These are phyloP conservation scores for Tolypocladium cylindrosporum DNA, from an alignment of 2,329 filamentous ascomycete species.

Conservation along the genomic window DNA sequence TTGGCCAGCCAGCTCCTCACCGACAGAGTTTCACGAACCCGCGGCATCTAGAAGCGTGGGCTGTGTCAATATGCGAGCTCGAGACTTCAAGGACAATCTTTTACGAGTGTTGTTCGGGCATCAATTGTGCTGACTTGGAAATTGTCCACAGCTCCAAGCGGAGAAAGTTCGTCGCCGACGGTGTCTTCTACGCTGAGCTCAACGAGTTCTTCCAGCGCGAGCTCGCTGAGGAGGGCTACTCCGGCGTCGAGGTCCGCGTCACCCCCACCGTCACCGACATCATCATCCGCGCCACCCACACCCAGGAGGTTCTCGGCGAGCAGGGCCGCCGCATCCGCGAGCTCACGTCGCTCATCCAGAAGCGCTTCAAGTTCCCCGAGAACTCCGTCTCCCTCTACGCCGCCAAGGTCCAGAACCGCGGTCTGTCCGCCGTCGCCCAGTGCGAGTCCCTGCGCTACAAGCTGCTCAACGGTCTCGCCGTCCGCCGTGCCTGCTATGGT, in stretches of 20 bases:
- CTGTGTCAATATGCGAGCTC: not conserved
- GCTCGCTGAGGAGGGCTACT: constrained; percentile 99
- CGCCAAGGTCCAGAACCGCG: constrained; percentile 99
- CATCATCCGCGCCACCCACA: constrained; percentile 99
- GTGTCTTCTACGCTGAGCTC: constrained; percentile 99
- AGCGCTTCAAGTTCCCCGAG: constrained; percentile 99
- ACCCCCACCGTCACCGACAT: constrained; percentile 99
- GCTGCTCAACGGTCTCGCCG: constrained; percentile 98
- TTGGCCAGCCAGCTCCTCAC: not conserved
- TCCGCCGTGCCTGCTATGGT: constrained; percentile 98
- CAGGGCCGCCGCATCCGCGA: constrained; percentile 99
- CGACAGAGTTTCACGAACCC: not conserved
- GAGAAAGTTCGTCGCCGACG: constrained; percentile 93
- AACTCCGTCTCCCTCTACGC: constrained; percentile 99
- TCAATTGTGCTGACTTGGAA: constrained; percentile 2
- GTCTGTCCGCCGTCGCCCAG: constrained; percentile 98
- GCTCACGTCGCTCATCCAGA: constrained; percentile 99
- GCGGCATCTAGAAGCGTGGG: not conserved
- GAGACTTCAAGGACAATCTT: no score
- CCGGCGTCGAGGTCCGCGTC: constrained; percentile 98
- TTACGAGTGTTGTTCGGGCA: not conserved
- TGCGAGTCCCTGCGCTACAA: constrained; percentile 99
- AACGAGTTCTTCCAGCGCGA: constrained; percentile 99
- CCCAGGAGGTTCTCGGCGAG: constrained; percentile 99
- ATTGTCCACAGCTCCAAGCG: constrained; percentile 62